A percentile compares a stretch with the other conserved stretches of the same genome.
Evolutionary conservation across 805 yeast genomes (phyloP).

Genomic region (Kuraishia hungarica): DNA sequence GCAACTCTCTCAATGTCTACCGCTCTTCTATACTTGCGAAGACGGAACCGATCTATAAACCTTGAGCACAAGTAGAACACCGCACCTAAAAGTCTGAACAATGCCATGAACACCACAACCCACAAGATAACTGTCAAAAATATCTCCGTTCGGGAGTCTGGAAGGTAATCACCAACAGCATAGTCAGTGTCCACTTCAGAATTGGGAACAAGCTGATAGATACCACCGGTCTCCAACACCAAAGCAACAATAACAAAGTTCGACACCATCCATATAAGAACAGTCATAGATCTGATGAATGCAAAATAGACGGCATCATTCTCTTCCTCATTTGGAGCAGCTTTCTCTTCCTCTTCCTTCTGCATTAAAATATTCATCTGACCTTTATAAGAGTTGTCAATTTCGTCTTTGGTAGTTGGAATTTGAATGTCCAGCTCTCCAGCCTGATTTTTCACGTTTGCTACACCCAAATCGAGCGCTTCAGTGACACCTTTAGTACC

Average conservation of each 20-base stretch:
- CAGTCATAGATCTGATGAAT: constrained; percentile 80
- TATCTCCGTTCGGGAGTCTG: constrained; percentile 39
- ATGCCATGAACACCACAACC: constrained; percentile 88
- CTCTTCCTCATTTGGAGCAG: constrained; percentile 31
- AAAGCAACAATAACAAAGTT: constrained; percentile 77
- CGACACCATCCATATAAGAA: constrained; percentile 80
- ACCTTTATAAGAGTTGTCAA: constrained; percentile 64
- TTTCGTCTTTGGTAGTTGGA: constrained; percentile 70
- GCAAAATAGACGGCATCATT: constrained; percentile 78
- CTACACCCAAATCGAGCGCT: constrained; percentile 74
- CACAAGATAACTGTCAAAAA: constrained; percentile 83
- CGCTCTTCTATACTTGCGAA: background rate
- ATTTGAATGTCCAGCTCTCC: constrained; percentile 63
- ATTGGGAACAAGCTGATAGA: constrained; percentile 34
- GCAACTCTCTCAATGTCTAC: background rate
- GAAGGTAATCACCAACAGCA: constrained; percentile 19
- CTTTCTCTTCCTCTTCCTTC: constrained; percentile 22
- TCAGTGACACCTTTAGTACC: constrained; percentile 86
- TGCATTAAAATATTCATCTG: constrained; percentile 51
- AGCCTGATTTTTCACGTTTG: constrained; percentile 51
- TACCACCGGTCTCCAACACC: constrained; percentile 80
- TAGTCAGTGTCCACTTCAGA: constrained; percentile 10
- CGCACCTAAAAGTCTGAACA: constrained; percentile 75
- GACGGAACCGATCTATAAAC: background rate
- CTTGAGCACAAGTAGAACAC: constrained; percentile 39